Conservation (phyloP, 495 filamentous ascomycete genomes). For the Trichoderma parareesei region DNA sequence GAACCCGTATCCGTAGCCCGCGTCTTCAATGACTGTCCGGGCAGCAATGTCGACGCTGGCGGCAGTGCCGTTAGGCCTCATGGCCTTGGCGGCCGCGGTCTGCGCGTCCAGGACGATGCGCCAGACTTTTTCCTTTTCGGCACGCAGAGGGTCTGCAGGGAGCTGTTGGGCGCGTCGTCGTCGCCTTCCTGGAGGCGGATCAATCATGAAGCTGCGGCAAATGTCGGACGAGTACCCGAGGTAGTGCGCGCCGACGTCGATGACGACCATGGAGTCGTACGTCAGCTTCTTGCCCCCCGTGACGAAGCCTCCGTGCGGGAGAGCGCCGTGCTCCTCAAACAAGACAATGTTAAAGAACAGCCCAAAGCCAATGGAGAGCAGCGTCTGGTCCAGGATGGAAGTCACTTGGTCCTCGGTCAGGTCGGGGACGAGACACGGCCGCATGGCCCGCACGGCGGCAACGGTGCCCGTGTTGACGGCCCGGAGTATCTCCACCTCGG, state of each 20-base stretch:
- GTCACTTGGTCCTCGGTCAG: constrained; percentile 45
- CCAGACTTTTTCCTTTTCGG: constrained; percentile 45
- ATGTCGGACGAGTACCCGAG: constrained; percentile 51
- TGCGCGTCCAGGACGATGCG: constrained; percentile 44
- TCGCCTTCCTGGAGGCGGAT: neutral
- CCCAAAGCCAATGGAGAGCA: constrained; percentile 38
- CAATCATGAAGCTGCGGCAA: constrained; percentile 46
- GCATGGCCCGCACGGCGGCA: constrained; percentile 44
- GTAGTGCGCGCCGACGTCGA: constrained; percentile 51
- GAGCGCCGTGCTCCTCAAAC: constrained; percentile 47
- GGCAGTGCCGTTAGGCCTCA: constrained; percentile 37
- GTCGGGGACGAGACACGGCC: constrained; percentile 41
- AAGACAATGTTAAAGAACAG: constrained; percentile 51
- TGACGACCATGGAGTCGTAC: constrained; percentile 44
- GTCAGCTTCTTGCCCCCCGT: constrained; percentile 40
- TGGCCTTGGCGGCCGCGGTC: constrained; percentile 32
- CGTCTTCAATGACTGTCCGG: constrained; percentile 38
- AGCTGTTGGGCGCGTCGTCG: neutral
- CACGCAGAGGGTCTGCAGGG: neutral
- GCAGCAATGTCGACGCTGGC: constrained; percentile 48
- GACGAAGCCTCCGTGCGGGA: constrained; percentile 45
- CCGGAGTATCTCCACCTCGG: constrained; percentile 42
- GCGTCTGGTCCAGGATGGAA: constrained; percentile 38
- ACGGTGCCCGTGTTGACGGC: constrained; percentile 52
- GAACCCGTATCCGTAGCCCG: constrained; percentile 43